These are phyloP conservation scores for Marchantia paleacea DNA, from an alignment of 225 moss, liverwort and hornwort species.

Conservation along the genomic window DNA sequence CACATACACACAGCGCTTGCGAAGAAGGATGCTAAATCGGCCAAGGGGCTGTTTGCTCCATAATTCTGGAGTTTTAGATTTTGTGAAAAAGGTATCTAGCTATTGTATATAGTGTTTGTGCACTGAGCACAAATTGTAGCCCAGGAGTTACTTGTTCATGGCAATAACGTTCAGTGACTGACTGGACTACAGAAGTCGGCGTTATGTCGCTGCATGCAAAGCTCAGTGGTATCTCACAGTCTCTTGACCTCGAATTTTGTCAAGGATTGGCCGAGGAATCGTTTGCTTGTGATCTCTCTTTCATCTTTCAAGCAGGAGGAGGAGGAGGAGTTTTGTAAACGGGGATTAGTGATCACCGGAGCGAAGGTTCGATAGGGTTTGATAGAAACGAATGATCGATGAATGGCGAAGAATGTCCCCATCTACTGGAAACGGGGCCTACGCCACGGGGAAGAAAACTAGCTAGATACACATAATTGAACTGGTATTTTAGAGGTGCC, in stretches of 20 bases:
- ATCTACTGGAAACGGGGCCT: not conserved
- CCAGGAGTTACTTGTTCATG: too few relatives aligned
- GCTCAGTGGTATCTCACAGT: not conserved
- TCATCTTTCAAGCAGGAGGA: too few relatives aligned
- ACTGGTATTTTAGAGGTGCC: not conserved
- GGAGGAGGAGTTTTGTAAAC: not conserved
- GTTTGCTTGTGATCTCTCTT: too few relatives aligned
- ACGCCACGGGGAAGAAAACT: not conserved
- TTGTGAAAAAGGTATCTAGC: not conserved
- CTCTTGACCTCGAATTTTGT: not conserved
- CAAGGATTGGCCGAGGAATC: too few relatives aligned
- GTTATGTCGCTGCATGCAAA: not conserved
- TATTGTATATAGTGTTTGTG: constrained; percentile 3
- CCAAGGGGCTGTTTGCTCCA: not conserved
- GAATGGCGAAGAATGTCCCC: not conserved
- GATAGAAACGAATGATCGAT: too few relatives aligned
- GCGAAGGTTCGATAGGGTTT: not conserved
- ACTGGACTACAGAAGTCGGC: not conserved
- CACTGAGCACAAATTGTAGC: not conserved
- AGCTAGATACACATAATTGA: not conserved
- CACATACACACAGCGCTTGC: not conserved
- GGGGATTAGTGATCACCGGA: not conserved
- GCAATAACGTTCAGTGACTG: not conserved
- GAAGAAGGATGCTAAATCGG: not conserved
- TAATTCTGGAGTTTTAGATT: not conserved